Conservation (phyloP, 129 eudicot species). For the Pseudognaphalium luteoalbum region DNA sequence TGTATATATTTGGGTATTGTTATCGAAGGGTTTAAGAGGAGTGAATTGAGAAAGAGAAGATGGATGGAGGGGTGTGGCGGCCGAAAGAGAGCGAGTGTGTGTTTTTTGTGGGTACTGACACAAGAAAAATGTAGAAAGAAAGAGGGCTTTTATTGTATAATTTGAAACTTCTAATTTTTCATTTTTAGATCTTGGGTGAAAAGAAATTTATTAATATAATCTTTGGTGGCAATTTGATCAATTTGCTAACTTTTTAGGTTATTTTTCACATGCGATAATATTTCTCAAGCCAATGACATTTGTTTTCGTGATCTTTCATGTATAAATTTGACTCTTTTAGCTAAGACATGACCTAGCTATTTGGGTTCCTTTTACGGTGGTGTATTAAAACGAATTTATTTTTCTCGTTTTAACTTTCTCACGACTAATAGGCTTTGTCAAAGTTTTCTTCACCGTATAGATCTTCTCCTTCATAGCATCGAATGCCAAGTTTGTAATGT, state of each 20-base stretch:
- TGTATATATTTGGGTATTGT: not conserved
- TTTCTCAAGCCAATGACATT: too few relatives aligned
- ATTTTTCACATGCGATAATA: slow-evolving; percentile 5
- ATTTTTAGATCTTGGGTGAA: slow-evolving; percentile 21
- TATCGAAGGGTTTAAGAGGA: slow-evolving; percentile 11
- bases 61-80: slow-evolving; percentile 35
- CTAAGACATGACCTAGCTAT: too few relatives aligned
- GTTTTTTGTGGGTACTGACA: slow-evolving; percentile 1
- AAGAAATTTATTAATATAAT: not conserved
- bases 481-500: too few relatives aligned
- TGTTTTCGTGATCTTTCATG: too few relatives aligned
- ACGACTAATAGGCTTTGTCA: too few relatives aligned
- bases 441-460: too few relatives aligned
- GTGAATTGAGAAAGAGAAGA: slow-evolving; percentile 17
- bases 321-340: too few relatives aligned
- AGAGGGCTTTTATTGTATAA: not conserved
- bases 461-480: too few relatives aligned
- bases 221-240: not conserved
- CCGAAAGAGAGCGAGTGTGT: slow-evolving; percentile 34
- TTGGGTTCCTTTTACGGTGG: too few relatives aligned
- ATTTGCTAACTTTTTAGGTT: slow-evolving; percentile 30
- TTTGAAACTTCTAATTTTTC: not conserved
- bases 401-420: too few relatives aligned
- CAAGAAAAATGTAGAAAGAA: not conserved
- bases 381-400: too few relatives aligned